Conservation (phyloP, 306 rosid genomes). For the Glycine soja region DNA sequence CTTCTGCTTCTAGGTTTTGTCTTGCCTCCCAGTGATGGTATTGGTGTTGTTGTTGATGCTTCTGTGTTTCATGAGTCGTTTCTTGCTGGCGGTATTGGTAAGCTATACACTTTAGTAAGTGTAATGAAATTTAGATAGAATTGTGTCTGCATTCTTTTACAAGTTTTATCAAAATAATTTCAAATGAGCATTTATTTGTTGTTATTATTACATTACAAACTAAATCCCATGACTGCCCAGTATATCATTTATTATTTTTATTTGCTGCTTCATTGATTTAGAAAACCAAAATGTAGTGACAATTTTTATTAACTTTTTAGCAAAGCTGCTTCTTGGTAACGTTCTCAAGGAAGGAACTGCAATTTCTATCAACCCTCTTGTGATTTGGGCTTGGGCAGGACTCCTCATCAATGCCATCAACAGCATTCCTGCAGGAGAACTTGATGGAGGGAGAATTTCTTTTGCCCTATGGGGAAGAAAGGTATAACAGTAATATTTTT, state of each 20-base stretch:
- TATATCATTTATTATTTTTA: conserved; percentile 23
- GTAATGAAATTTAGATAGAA: conserved; percentile 30
- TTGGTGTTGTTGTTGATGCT: conserved; percentile 82
- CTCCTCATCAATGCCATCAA: conserved; percentile 97
- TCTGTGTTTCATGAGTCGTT: conserved; percentile 97
- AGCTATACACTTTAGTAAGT: conserved; percentile 44
- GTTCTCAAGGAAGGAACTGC: conserved; percentile 90
- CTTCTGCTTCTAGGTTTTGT: conserved; percentile 85
- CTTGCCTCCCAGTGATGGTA: conserved; percentile 90
- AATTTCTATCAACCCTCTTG: conserved; percentile 89
- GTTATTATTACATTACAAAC: not conserved
- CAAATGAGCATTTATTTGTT: not conserved
- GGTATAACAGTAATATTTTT: conserved; percentile 53
- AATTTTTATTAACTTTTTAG: conserved; percentile 51
- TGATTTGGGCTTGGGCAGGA: conserved; percentile 99
- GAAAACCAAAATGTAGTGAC: conserved; percentile 35
- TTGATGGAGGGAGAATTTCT: conserved; percentile 94
- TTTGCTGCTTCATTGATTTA: conserved; percentile 38
- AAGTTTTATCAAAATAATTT: conserved; percentile 12
- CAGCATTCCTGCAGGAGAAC: conserved; percentile 98
- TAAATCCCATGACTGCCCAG: not conserved
- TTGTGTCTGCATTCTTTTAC: conserved; percentile 39
- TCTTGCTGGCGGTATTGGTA: conserved; percentile 95
- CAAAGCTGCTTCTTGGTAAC: conserved; percentile 87
- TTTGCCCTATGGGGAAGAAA: conserved; percentile 97